Evolutionary conservation across 805 yeast species (phyloP).

Genomic region (Saccharomycopsis microspora): DNA sequence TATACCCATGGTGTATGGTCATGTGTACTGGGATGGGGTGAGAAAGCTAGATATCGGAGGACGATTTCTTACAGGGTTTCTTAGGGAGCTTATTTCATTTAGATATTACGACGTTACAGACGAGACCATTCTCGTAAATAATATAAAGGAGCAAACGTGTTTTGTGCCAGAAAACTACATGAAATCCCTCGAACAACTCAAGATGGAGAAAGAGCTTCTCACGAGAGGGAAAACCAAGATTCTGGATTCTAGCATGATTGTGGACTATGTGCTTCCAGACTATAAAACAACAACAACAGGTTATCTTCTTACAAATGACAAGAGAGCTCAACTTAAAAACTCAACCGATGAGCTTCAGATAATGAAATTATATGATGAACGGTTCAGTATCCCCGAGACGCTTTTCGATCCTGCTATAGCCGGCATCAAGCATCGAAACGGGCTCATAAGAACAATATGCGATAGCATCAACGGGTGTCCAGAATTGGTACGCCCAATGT

Average conservation of each 20-base stretch:
- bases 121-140: slow-evolving; percentile 74
- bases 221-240: slow-evolving; percentile 19
- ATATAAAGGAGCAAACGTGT: slow-evolving; percentile 71
- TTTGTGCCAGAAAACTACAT: slow-evolving; percentile 54
- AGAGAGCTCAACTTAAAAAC: slow-evolving; percentile 12
- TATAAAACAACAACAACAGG: slow-evolving; percentile 74
- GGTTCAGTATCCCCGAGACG: slow-evolving; percentile 81
- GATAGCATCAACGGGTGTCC: slow-evolving; percentile 65
- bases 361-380: slow-evolving; percentile 63
- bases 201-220: slow-evolving; percentile 15
- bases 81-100: slow-evolving; percentile 78
- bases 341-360: slow-evolving; percentile 41
- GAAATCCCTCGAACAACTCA: slow-evolving; percentile 31
- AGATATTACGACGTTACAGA: slow-evolving; percentile 90
- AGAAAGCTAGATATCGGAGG: slow-evolving; percentile 83
- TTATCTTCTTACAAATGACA: slow-evolving; percentile 33
- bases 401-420: slow-evolving; percentile 77
- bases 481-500: slow-evolving; percentile 57
- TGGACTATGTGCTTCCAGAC: slow-evolving; percentile 81
- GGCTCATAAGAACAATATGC: slow-evolving; percentile 58
- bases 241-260: slow-evolving; percentile 23
- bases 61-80: slow-evolving; percentile 63
- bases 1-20: slow-evolving; percentile 72
- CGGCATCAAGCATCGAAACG: slow-evolving; percentile 64
- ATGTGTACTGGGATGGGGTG: slow-evolving; percentile 66